Evolutionary conservation across 805 yeast genomes (phyloP).

Genomic region (Starmerella bacillaris): DNA sequence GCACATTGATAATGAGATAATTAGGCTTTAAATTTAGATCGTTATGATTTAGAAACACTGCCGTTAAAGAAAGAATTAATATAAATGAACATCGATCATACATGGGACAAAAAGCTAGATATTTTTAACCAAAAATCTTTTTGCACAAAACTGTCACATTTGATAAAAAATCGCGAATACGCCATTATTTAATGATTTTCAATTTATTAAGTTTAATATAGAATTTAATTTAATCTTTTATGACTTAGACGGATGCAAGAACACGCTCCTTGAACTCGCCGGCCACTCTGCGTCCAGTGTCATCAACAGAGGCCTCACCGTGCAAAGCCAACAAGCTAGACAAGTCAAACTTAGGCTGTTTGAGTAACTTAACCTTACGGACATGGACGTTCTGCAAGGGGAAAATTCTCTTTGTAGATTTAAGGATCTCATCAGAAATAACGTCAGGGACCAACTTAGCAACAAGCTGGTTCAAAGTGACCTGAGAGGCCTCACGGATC

Average conservation of each 20-base stretch:
- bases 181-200: not conserved
- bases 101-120: too few species aligned
- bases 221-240: too few species aligned
- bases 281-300: constrained; percentile 92
- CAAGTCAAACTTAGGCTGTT: constrained; percentile 96
- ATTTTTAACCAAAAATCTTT: too few species aligned
- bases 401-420: constrained; percentile 83
- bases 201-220: not conserved
- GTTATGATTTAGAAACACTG: too few species aligned
- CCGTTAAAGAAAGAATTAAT: too few species aligned
- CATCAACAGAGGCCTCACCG: constrained; percentile 88
- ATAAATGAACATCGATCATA: too few species aligned
- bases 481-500: constrained; percentile 89
- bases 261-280: constrained; percentile 93
- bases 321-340: constrained; percentile 91
- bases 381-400: constrained; percentile 98
- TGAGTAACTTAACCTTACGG: constrained; percentile 96
- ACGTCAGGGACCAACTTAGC: constrained; percentile 97
- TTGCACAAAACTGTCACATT: too few species aligned
- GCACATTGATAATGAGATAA: too few species aligned
- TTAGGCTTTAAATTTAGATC: too few species aligned
- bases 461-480: constrained; percentile 89
- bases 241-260: constrained; percentile 78
- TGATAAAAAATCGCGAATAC: too few species aligned
- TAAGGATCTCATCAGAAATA: constrained; percentile 95